Conservation (phyloP, 768 basidiomycete genomes). For the Neoboletus brunneissimus region DNA sequence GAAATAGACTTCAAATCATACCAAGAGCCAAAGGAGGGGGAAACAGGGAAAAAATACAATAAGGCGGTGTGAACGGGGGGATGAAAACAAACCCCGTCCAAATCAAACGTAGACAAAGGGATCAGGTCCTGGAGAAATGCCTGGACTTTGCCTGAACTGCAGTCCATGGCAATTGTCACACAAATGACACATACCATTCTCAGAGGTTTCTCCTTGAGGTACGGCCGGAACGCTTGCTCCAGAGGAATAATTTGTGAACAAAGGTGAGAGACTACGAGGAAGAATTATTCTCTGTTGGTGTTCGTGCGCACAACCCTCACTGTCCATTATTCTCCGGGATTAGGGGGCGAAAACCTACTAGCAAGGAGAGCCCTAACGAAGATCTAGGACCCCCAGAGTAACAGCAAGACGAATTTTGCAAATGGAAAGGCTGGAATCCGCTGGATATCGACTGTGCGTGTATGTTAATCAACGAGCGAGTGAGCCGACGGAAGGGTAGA, state of each 20-base stretch:
- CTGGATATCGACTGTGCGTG: background rate
- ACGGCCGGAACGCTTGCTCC: background rate
- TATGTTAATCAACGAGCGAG: background rate
- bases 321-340: conserved; percentile 1
- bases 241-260: background rate
- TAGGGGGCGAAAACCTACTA: background rate
- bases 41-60: background rate
- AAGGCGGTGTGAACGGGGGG: background rate
- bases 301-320: background rate
- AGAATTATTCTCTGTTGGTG: background rate
- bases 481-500: background rate
- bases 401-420: background rate
- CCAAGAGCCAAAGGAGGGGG: background rate
- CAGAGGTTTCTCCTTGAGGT: background rate
- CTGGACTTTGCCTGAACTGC: conserved; percentile 6
- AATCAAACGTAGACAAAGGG: background rate
- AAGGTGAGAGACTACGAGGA: background rate
- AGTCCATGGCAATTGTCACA: conserved; percentile 4
- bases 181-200: conserved; percentile 21
- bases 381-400: background rate
- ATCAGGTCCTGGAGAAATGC: background rate
- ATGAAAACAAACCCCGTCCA: background rate
- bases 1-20: background rate
- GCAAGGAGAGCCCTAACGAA: background rate
- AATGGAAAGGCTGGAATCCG: background rate